Evolutionary conservation across 768 basidiomycete genomes (phyloP).

Genomic region (Kwoniella bestiolae): DNA sequence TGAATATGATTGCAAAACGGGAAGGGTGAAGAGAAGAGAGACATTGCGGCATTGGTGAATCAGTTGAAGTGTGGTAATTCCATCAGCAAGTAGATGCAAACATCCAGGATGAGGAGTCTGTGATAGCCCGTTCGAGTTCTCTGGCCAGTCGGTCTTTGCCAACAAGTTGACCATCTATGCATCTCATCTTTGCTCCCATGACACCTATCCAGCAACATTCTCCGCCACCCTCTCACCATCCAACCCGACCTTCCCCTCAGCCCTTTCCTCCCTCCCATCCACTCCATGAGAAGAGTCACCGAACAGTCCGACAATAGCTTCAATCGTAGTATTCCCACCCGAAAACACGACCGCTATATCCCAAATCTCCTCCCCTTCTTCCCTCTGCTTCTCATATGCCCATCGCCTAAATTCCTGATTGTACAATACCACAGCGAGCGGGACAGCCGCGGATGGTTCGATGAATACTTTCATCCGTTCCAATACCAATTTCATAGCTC

Average conservation of each 20-base stretch:
- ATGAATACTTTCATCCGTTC: conserved; percentile 49
- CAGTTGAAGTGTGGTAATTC: no score
- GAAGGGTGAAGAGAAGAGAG: no score
- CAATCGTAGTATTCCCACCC: conserved; percentile 40
- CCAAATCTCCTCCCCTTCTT: conserved; percentile 25
- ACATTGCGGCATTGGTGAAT: no score
- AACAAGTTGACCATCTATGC: no score
- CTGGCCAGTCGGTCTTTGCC: no score
- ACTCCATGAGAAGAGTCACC: no score
- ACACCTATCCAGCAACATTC: conserved; percentile 37
- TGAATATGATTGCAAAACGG: no score
- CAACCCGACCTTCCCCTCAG: conserved; percentile 23
- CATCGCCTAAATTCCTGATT: conserved; percentile 34
- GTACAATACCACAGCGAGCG: conserved; percentile 44
- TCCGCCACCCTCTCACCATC: conserved; percentile 29
- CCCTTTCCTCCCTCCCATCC: conserved; percentile 11
- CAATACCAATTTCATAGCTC: conserved; percentile 38
- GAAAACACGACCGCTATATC: conserved; percentile 35
- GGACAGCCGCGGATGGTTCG: conserved; percentile 45
- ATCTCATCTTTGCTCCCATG: no score
- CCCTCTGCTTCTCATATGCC: conserved; percentile 25
- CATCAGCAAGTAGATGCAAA: no score
- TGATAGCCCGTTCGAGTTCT: no score
- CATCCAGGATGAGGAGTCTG: no score
- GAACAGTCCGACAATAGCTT: conserved; percentile 35